phyloP scores from a whole-genome alignment of 495 filamentous ascomycete genomes.

The Penicillium soppii region DNA sequence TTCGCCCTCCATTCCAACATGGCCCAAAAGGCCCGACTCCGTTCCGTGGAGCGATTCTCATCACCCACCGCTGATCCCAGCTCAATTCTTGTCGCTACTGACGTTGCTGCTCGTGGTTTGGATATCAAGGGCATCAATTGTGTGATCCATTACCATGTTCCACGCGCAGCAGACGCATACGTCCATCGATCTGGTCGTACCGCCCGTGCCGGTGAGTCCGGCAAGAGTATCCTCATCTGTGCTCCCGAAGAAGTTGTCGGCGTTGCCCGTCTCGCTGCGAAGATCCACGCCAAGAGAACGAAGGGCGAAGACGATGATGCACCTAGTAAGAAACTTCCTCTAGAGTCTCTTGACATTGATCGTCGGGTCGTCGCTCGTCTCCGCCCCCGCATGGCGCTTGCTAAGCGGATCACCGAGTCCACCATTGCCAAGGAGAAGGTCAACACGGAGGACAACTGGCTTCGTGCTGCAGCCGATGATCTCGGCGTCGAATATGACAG shows the following conservation, averaged over 20 bases:
- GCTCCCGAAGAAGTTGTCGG: constrained; percentile 86
- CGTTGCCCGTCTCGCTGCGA: constrained; percentile 78
- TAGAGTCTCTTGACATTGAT: constrained; percentile 80
- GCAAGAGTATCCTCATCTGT: constrained; percentile 83
- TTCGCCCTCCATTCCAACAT: constrained; percentile 87
- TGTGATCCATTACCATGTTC: constrained; percentile 93
- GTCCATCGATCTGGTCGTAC: constrained; percentile 96
- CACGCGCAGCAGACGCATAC: constrained; percentile 86
- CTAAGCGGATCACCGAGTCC: constrained; percentile 82
- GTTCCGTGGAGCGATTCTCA: constrained; percentile 89
- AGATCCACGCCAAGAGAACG: constrained; percentile 67
- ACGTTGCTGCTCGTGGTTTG: constrained; percentile 94
- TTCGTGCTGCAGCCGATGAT: constrained; percentile 83
- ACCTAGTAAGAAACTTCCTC: constrained; percentile 56
- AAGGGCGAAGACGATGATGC: constrained; percentile 34
- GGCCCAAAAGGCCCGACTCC: constrained; percentile 93
- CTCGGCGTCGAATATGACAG: constrained; percentile 91
- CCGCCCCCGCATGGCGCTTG: constrained; percentile 68
- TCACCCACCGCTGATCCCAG: constrained; percentile 52
- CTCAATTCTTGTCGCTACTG: constrained; percentile 86
- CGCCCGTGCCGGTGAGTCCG: constrained; percentile 74
- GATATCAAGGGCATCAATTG: constrained; percentile 88
- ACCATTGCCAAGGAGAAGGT: constrained; percentile 83
- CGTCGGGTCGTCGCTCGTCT: constrained; percentile 72
- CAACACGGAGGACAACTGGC: constrained; percentile 78